These are phyloP conservation scores for Cicer judaicum DNA, from an alignment of 306 rosid species.

Conservation along the genomic window DNA sequence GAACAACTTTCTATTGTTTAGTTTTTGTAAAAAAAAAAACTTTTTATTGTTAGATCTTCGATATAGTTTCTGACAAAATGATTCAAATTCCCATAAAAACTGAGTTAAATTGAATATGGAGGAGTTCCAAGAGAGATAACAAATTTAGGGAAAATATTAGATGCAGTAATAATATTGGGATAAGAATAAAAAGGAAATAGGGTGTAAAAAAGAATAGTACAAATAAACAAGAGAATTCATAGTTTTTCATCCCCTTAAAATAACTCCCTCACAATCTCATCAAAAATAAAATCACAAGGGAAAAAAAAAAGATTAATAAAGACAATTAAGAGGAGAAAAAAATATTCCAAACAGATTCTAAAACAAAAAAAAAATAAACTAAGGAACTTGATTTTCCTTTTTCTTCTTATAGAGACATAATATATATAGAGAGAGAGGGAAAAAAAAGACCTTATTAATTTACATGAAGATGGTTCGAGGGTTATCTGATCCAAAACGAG, in stretches of 20 bases:
- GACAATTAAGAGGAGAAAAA: background rate
- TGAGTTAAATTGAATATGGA: too few species aligned
- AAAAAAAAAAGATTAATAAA: background rate
- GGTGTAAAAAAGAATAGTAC: background rate
- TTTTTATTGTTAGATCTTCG: too few species aligned
- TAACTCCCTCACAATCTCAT: background rate
- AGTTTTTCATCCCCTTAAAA: background rate
- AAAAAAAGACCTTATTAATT: conserved; percentile 1
- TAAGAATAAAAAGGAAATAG: too few species aligned
- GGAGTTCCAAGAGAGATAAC: too few species aligned
- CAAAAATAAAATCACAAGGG: background rate
- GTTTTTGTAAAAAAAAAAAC: too few species aligned
- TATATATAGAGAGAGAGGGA: background rate
- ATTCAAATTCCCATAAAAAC: too few species aligned
- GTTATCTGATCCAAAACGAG: conserved; percentile 50
- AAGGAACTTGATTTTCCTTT: conserved; percentile 23
- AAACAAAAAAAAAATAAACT: conserved; percentile 5
- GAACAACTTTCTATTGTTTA: too few species aligned
- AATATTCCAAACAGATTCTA: background rate
- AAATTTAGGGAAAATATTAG: background rate
- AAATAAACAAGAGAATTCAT: background rate
- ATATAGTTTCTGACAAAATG: too few species aligned
- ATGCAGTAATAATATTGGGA: background rate
- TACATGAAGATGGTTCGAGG: conserved; percentile 54
- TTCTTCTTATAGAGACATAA: background rate